These are phyloP conservation scores for Lablab purpureus DNA, from an alignment of 306 rosid genomes.

Conservation along the genomic window DNA sequence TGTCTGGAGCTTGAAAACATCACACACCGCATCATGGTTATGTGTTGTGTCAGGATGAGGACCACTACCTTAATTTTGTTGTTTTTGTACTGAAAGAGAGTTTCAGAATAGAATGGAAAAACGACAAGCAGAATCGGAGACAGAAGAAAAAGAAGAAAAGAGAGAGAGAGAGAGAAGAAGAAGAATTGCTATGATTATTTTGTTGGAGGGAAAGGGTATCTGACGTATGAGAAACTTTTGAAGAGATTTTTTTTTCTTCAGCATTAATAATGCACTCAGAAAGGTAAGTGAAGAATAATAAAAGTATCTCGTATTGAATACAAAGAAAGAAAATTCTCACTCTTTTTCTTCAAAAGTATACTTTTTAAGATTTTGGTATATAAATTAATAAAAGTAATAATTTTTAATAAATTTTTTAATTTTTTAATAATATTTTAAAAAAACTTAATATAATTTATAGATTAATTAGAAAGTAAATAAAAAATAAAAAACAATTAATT, in stretches of 20 bases:
- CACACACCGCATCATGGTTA: constrained; percentile 47
- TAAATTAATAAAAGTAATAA: too few relatives aligned
- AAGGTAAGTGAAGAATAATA: not conserved
- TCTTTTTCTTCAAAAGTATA: too few relatives aligned
- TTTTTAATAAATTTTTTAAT: too few relatives aligned
- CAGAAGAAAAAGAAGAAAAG: not conserved
- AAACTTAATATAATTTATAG: too few relatives aligned
- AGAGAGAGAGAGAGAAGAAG: not conserved
- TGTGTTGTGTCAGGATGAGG: not conserved
- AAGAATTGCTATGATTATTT: not conserved
- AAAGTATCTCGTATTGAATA: not conserved
- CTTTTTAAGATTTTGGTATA: too few relatives aligned
- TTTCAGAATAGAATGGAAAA: not conserved
- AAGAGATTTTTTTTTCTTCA: not conserved
- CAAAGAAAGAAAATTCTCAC: not conserved
- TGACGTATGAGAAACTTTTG: not conserved
- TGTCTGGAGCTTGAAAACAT: constrained; percentile 45
- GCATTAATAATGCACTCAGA: not conserved
- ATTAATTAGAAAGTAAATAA: too few relatives aligned
- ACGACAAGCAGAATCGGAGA: not conserved
- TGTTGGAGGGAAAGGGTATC: constrained; percentile 38
- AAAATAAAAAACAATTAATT: too few relatives aligned
- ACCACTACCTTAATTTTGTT: not conserved
- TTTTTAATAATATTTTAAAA: too few relatives aligned
- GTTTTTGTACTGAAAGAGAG: not conserved